Evolutionary conservation across 805 yeast genomes (phyloP).

Genomic region (Pichia thaimueangensis): DNA sequence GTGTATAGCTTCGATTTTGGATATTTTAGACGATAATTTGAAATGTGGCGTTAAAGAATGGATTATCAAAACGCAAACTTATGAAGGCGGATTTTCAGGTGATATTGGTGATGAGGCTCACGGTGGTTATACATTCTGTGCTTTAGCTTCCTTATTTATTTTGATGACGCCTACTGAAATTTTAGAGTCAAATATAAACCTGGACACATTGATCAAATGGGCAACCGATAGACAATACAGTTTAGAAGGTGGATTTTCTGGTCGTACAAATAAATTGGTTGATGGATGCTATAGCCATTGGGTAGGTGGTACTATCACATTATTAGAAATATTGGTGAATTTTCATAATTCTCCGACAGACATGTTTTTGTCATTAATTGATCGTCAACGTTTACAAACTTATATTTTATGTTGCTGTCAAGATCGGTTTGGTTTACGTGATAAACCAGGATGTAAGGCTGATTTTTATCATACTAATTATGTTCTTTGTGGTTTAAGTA

Average conservation of each 20-base stretch:
- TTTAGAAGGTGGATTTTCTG: conserved; percentile 83
- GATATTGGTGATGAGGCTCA: conserved; percentile 85
- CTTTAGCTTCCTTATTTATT: conserved; percentile 55
- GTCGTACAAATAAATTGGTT: conserved; percentile 87
- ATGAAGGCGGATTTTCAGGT: conserved; percentile 94
- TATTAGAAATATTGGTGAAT: conserved; percentile 47
- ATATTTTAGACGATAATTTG: conserved; percentile 57
- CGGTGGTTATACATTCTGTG: conserved; percentile 95
- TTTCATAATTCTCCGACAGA: conserved; percentile 40
- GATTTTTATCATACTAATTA: conserved; percentile 94
- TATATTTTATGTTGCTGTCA: conserved; percentile 77
- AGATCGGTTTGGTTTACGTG: conserved; percentile 57
- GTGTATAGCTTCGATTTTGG: conserved; percentile 60
- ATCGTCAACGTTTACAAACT: conserved; percentile 51
- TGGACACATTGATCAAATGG: conserved; percentile 59
- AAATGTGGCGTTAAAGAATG: conserved; percentile 48
- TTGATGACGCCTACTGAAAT: conserved; percentile 34
- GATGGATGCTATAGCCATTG: conserved; percentile 96
- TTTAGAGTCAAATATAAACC: conserved; percentile 29
- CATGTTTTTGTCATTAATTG: conserved; percentile 27
- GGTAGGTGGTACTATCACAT: conserved; percentile 76
- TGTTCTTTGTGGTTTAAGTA: conserved; percentile 66
- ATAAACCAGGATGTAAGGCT: conserved; percentile 75
- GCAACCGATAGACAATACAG: conserved; percentile 57
- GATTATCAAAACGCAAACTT: conserved; percentile 71